These are phyloP conservation scores for Termitomyces sp. DNA, from an alignment of 768 basidiomycete genomes.

Conservation along the genomic window DNA sequence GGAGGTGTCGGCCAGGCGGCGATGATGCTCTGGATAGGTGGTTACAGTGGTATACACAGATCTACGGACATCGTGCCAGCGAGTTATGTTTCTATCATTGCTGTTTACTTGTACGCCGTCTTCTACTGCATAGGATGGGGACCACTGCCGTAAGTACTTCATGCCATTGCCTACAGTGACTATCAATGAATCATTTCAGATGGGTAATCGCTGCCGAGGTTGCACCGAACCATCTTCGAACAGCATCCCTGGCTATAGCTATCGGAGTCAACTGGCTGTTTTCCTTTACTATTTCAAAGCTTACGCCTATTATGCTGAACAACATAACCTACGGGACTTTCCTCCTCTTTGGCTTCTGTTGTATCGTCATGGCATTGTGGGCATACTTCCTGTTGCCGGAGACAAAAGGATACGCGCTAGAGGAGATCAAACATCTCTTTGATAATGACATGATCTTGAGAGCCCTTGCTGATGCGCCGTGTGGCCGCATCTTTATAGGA, in stretches of 20 bases:
- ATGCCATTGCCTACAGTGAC: not conserved
- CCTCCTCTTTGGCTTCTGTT: conserved; percentile 35
- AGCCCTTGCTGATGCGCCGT: conserved; percentile 35
- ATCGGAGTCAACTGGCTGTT: conserved; percentile 41
- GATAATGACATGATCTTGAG: conserved; percentile 30
- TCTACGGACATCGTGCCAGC: conserved; percentile 24
- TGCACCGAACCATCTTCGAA: conserved; percentile 38
- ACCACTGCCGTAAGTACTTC: conserved; percentile 26
- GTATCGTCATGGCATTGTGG: conserved; percentile 36
- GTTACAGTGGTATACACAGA: conserved; percentile 31
- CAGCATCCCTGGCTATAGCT: conserved; percentile 29
- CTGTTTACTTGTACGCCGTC: conserved; percentile 41
- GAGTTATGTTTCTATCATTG: conserved; percentile 37
- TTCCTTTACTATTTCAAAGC: conserved; percentile 38
- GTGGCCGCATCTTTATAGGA: conserved; percentile 29
- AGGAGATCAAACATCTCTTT: conserved; percentile 41
- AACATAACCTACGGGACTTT: conserved; percentile 33
- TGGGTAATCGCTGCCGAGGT: conserved; percentile 40
- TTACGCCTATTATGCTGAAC: conserved; percentile 32
- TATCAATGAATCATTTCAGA: conserved; percentile 9
- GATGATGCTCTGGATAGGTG: conserved; percentile 44
- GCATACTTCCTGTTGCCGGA: conserved; percentile 41
- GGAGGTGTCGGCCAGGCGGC: conserved; percentile 43
- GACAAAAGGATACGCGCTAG: conserved; percentile 38
- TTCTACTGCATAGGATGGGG: conserved; percentile 40